Evolutionary conservation across 1,139 yeast species (phyloP).

Genomic region (Yamadazyma friedrichii): DNA sequence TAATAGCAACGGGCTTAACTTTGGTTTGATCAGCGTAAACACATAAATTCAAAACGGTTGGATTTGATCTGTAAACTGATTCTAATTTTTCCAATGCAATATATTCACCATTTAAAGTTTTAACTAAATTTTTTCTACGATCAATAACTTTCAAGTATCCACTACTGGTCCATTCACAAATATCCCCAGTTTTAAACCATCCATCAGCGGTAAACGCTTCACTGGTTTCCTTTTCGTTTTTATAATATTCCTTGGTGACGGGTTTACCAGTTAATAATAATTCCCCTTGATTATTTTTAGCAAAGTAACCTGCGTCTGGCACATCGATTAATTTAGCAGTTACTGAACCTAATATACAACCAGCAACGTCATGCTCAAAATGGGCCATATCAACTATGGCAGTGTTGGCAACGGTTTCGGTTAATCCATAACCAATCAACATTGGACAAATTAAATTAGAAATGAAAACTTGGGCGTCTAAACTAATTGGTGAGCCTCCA

Average conservation of each 20-base stretch:
- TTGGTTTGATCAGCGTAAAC: constrained; percentile 86
- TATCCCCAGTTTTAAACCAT: constrained; percentile 97
- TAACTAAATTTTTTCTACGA: constrained; percentile 93
- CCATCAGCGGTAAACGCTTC: constrained; percentile 79
- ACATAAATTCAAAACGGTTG: constrained; percentile 76
- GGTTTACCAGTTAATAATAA: constrained; percentile 74
- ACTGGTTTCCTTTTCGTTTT: constrained; percentile 78
- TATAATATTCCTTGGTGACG: constrained; percentile 74
- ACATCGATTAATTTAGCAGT: constrained; percentile 91
- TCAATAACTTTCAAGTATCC: constrained; percentile 87
- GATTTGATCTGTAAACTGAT: constrained; percentile 79
- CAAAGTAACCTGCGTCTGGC: constrained; percentile 87
- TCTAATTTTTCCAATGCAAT: constrained; percentile 95
- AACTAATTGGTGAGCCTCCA: constrained; percentile 93
- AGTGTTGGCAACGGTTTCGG: constrained; percentile 93
- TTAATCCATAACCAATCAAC: constrained; percentile 94
- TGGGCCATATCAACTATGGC: constrained; percentile 63
- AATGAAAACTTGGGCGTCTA: constrained; percentile 83
- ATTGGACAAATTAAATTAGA: constrained; percentile 79
- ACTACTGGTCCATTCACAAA: constrained; percentile 84
- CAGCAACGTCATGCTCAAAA: constrained; percentile 74
- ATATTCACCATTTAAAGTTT: constrained; percentile 96
- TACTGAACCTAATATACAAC: constrained; percentile 78
- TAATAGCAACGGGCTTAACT: constrained; percentile 90
- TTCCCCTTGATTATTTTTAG: constrained; percentile 93